A percentile compares a stretch with the other conserved stretches of the same genome.
Evolutionary conservation across 2,329 filamentous ascomycete species (phyloP).

Genomic region (Diplodia mutila): DNA sequence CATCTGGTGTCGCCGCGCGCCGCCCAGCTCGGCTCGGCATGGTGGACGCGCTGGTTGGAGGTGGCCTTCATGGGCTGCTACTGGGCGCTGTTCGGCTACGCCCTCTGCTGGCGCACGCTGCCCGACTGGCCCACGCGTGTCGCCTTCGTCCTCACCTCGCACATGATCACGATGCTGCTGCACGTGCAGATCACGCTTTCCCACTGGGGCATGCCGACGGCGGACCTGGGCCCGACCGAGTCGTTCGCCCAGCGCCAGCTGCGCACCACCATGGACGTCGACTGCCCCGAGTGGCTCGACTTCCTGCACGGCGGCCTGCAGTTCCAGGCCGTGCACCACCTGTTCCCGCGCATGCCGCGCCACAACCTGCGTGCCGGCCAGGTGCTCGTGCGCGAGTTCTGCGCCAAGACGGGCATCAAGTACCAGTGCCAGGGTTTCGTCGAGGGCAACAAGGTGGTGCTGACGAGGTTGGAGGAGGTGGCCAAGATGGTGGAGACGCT

Average conservation of each 20-base stretch:
- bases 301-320: constrained; percentile 88
- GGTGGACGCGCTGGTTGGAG: constrained; percentile 85
- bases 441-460: constrained; percentile 79
- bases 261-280: constrained; percentile 90
- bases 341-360: constrained; percentile 80
- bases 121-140: constrained; percentile 71
- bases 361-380: constrained; percentile 81
- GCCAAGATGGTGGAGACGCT: constrained; percentile 71
- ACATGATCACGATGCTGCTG: constrained; percentile 78
- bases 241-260: constrained; percentile 91
- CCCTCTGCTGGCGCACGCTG: constrained; percentile 73
- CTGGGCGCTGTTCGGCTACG: constrained; percentile 86
- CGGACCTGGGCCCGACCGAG: constrained; percentile 80
- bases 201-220: constrained; percentile 92
- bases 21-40: constrained; percentile 73
- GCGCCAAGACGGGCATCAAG: constrained; percentile 77
- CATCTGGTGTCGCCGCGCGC: constrained; percentile 72
- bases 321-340: constrained; percentile 86
- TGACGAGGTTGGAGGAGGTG: constrained; percentile 76
- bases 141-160: constrained; percentile 76
- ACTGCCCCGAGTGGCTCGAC: constrained; percentile 85
- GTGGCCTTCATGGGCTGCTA: constrained; percentile 76
- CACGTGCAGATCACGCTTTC: constrained; percentile 91
- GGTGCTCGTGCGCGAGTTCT: constrained; percentile 78
- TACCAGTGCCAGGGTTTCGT: constrained; percentile 87